Evolutionary conservation across 2,329 filamentous ascomycete genomes (phyloP), one percentile per base, ranked within the genome.

Genomic region (Neofusicoccum kwambonambiense): DNA sequence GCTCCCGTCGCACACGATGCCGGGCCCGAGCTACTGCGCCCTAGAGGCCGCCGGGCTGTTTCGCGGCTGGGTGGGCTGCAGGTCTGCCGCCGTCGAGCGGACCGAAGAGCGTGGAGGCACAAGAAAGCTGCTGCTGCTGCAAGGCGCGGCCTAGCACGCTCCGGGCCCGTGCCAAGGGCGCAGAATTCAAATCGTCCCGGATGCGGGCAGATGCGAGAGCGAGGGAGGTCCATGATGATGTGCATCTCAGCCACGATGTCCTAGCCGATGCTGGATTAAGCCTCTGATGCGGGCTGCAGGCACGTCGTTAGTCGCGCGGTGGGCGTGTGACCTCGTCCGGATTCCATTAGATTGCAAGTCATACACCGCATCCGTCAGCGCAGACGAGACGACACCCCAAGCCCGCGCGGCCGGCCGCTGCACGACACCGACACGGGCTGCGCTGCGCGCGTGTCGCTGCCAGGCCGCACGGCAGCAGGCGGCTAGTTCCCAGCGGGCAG

Each of bases 1-100:
- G n/a, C 37, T 19, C 31, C 27, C 56, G 56, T 47, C 56, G 56
- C 39, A 60, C 56, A 60, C 56, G 56, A 60, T 60, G 56, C 41
- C 54, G 54, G 34, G 54, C 13, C 22, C 19, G 22, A 12, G 54
- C 54, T 57, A 44, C 52, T 56, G 52, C 52, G 52, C 52, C 34
- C 27, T 22, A 39, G 34, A 54, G 17, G 5, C 52, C 3, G 39
- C 22, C 39, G 39, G 37, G 13, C 39, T 44, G 13, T 57, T 17
- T 57, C 52, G 52, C 44, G 35, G 35, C 50, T 11, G 19, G 52
- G 22, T 22, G 22, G 22, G 22, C 22, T 22, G 22, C 22, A 22
- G 22, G 22, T 22, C 22, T 22, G 22, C 22, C 22, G 22, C 22
- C 22, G 22, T 22, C 22, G 22, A 31, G 54, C 39, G 54, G 54